Evolutionary conservation across 148 eudicot species (phyloP).

Genomic region (Polygonum maritimum): DNA sequence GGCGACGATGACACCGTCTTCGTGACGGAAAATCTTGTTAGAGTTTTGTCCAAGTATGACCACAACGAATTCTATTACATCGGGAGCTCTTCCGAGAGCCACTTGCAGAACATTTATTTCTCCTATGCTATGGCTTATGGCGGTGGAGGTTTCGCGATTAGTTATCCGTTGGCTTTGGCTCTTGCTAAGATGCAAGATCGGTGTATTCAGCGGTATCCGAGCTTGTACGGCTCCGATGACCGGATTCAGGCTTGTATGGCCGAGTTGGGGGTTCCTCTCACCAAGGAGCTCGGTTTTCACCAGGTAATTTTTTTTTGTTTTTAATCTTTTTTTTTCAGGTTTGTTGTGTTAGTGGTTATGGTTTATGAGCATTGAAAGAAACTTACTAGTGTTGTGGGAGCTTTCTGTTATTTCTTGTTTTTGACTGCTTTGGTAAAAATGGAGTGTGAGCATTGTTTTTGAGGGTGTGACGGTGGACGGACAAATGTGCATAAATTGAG

Average conservation of each 20-base stretch:
- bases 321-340: not conserved
- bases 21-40: conserved; percentile 58
- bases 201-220: conserved; percentile 30
- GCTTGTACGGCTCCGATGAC: conserved; percentile 37
- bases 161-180: conserved; percentile 27
- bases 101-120: conserved; percentile 75
- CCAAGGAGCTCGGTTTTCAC: conserved; percentile 31
- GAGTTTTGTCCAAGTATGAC: conserved; percentile 58
- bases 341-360: not conserved
- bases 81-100: conserved; percentile 70
- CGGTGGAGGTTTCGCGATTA: conserved; percentile 87
- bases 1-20: conserved; percentile 92
- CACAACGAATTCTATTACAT: conserved; percentile 63
- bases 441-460: not conserved
- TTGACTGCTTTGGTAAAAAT: not conserved
- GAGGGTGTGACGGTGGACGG: not conserved
- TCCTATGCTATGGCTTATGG: conserved; percentile 93
- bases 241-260: conserved; percentile 42
- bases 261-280: conserved; percentile 32
- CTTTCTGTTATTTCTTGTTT: not conserved
- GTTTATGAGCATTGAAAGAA: not conserved
- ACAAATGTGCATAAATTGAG: not conserved
- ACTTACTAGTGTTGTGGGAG: not conserved
- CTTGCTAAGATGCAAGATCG: conserved; percentile 34
- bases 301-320: conserved; percentile 16